phyloP scores from a whole-genome alignment of 306 rosid species.

The Prunus persica region DNA sequence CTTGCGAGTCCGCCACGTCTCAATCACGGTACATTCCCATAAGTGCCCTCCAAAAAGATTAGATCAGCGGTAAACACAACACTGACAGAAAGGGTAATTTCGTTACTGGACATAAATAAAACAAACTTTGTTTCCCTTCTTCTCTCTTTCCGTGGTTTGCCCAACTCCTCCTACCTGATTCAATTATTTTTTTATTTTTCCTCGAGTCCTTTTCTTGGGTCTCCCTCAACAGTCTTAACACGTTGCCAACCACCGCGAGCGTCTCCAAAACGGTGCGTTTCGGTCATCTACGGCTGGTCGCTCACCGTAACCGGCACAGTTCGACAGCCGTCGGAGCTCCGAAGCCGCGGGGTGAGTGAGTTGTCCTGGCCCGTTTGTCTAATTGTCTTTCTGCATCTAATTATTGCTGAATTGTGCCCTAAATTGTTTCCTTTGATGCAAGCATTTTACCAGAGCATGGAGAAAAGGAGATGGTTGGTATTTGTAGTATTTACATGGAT shows the following conservation, averaged over 20 bases:
- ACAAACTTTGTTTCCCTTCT: background rate
- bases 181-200: background rate
- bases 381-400: background rate
- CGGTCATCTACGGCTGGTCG: background rate
- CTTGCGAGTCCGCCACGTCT: background rate
- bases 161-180: background rate
- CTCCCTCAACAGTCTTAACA: background rate
- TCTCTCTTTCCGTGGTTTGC: background rate
- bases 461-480: slow-evolving; percentile 43
- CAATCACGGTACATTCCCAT: no score
- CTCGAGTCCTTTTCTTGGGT: background rate
- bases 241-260: background rate
- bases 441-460: slow-evolving; percentile 45
- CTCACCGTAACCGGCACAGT: background rate
- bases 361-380: background rate
- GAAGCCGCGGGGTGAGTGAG: background rate
- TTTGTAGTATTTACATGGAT: slow-evolving; percentile 35
- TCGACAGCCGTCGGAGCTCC: slow-evolving; percentile 11
- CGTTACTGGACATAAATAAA: background rate
- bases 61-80: background rate
- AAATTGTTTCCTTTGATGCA: slow-evolving; percentile 1
- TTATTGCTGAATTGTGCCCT: slow-evolving; percentile 18
- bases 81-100: background rate
- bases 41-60: background rate
- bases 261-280: slow-evolving; percentile 4